These are phyloP conservation scores for Gentiana dahurica DNA, from an alignment of 257 asterid genomes.

Conservation along the genomic window DNA sequence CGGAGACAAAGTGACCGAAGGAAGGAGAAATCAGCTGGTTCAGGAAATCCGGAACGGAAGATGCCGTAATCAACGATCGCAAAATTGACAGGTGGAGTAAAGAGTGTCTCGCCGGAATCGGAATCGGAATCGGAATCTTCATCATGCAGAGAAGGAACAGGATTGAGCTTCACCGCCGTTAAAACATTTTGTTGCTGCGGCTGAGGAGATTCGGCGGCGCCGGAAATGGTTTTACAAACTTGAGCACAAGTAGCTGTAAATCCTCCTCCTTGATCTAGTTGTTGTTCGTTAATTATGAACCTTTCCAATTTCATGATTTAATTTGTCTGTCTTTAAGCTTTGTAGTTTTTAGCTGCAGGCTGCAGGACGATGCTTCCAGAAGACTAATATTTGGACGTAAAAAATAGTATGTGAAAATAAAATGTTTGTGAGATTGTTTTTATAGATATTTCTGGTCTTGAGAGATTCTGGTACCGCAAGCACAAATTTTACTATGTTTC, in stretches of 20 bases:
- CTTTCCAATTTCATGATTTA: no score
- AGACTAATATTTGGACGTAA: no score
- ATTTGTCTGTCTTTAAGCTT: no score
- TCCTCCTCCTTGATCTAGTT: no score
- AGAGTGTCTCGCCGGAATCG: constrained; percentile 23
- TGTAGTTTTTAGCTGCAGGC: no score
- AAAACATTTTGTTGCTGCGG: not conserved
- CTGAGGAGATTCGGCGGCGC: constrained; percentile 17
- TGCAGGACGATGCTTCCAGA: no score
- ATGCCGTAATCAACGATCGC: constrained; percentile 69
- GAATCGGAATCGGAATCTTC: not conserved
- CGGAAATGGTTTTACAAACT: constrained; percentile 27
- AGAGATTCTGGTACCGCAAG: no score
- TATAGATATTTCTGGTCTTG: no score
- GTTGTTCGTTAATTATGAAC: no score
- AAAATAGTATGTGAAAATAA: no score
- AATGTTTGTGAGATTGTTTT: no score
- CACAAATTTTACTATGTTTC: no score
- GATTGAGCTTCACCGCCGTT: constrained; percentile 12
- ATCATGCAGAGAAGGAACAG: constrained; percentile 10
- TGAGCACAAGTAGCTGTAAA: not conserved
- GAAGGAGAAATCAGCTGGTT: constrained; percentile 52
- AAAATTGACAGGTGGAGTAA: constrained; percentile 71
- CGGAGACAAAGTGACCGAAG: constrained; percentile 60
- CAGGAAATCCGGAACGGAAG: constrained; percentile 74